These are phyloP conservation scores for Exophiala lecanii-corni DNA, from an alignment of 2,329 filamentous ascomycete genomes.

Conservation along the genomic window DNA sequence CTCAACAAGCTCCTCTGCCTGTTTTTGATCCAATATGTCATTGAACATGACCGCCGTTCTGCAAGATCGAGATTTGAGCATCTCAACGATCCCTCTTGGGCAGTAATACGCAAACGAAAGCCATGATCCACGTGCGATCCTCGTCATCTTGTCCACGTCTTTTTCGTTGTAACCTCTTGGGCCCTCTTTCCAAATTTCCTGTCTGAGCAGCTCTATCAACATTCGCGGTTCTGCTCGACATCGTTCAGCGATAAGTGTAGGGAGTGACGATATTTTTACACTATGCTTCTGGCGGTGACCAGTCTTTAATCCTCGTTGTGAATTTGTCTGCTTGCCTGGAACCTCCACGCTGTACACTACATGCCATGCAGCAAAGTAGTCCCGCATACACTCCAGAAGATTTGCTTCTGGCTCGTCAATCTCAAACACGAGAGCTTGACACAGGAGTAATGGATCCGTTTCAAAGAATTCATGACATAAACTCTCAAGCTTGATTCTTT, in stretches of 20 bases:
- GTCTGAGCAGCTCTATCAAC: constrained; percentile 67
- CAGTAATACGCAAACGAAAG: constrained; percentile 55
- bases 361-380: constrained; percentile 69
- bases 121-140: constrained; percentile 4
- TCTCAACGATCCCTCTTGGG: constrained; percentile 68
- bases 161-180: too few relatives aligned
- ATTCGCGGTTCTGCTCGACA: constrained; percentile 69
- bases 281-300: neutral
- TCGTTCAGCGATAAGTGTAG: constrained; percentile 68
- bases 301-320: neutral
- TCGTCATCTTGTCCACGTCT: neutral
- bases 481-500: constrained; percentile 72
- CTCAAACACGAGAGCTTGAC: constrained; percentile 59
- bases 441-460: constrained; percentile 32
- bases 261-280: constrained; percentile 46
- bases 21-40: constrained; percentile 35
- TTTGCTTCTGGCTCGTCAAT: constrained; percentile 56
- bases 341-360: constrained; percentile 56
- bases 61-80: constrained; percentile 47
- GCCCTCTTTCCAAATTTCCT: constrained; percentile 62
- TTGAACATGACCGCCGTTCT: constrained; percentile 50
- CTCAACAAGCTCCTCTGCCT: constrained; percentile 37
- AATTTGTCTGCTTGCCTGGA: constrained; percentile 1
- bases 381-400: constrained; percentile 52
- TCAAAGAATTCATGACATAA: constrained; percentile 59